Conservation (phyloP, 495 filamentous ascomycete species). For the Aspergillus biplanus region DNA sequence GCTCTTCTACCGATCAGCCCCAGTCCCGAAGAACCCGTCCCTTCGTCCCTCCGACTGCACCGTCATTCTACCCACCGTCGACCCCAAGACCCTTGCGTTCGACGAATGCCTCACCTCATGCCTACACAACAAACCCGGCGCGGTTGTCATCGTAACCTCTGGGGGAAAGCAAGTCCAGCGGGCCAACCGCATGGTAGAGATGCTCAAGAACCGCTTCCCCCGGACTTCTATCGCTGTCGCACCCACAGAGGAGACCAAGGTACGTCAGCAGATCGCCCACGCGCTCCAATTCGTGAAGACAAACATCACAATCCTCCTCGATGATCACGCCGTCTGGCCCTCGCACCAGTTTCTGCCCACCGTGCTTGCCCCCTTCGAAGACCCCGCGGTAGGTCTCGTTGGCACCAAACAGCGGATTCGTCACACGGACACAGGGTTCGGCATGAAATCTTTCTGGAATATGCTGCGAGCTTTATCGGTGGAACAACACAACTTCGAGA, state of each 20-base stretch:
- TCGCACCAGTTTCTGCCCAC: slow-evolving; percentile 43
- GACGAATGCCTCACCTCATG: slow-evolving; percentile 34
- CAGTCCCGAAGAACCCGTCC: slow-evolving; percentile 36
- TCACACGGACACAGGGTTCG: slow-evolving; percentile 33
- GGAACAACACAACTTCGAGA: slow-evolving; percentile 61
- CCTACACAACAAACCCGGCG: slow-evolving; percentile 32
- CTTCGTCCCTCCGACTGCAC: slow-evolving; percentile 53
- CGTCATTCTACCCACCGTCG: slow-evolving; percentile 58
- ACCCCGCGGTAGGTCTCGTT: slow-evolving; percentile 50
- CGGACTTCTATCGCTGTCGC: slow-evolving; percentile 31
- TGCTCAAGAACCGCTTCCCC: slow-evolving; percentile 16
- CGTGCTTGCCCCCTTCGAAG: slow-evolving; percentile 56
- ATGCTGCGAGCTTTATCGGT: slow-evolving; percentile 58
- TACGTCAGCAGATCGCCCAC: slow-evolving; percentile 52
- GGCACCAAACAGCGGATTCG: slow-evolving; percentile 55
- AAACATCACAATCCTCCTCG: slow-evolving; percentile 50
- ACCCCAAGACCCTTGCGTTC: slow-evolving; percentile 38
- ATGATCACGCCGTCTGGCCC: slow-evolving; percentile 62
- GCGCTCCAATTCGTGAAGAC: slow-evolving; percentile 48
- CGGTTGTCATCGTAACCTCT: slow-evolving; percentile 43
- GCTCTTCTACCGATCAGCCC: slow-evolving; percentile 41
- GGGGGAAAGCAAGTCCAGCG: slow-evolving; percentile 20
- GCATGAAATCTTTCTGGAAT: slow-evolving; percentile 47
- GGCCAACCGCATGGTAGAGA: slow-evolving; percentile 16
- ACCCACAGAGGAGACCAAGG: slow-evolving; percentile 42